These are phyloP conservation scores for Malassezia psittaci DNA, from an alignment of 1,284 basidiomycete genomes.

Conservation along the genomic window DNA sequence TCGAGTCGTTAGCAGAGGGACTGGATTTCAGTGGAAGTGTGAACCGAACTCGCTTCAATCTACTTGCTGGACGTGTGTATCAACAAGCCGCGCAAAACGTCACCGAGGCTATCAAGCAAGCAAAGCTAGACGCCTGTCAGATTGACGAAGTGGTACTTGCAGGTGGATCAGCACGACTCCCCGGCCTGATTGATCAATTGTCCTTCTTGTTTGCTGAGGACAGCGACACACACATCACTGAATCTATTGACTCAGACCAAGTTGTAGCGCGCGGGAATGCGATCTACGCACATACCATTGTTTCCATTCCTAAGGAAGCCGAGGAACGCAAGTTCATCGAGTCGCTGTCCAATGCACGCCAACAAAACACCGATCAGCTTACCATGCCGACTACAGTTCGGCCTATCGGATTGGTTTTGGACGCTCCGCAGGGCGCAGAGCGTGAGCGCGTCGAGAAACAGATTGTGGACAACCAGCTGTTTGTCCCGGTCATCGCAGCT, in stretches of 20 bases:
- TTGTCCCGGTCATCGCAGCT: slow-evolving; percentile 46
- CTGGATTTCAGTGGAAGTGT: slow-evolving; percentile 83
- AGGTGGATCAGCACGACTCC: slow-evolving; percentile 74
- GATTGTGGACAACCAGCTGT: slow-evolving; percentile 50
- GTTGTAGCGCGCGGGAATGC: slow-evolving; percentile 80
- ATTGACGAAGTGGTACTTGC: slow-evolving; percentile 76
- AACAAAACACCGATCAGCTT: slow-evolving; percentile 48
- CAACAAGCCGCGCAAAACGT: slow-evolving; percentile 59
- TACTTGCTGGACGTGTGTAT: slow-evolving; percentile 69
- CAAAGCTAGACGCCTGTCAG: slow-evolving; percentile 63
- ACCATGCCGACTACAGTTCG: slow-evolving; percentile 25
- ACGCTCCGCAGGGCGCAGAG: slow-evolving; percentile 50
- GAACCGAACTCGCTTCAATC: slow-evolving; percentile 86
- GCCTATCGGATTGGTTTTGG: slow-evolving; percentile 72
- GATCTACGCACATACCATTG: slow-evolving; percentile 59
- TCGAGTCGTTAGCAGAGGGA: slow-evolving; percentile 91
- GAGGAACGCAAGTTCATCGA: slow-evolving; percentile 30
- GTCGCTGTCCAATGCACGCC: slow-evolving; percentile 31
- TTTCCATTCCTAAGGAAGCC: slow-evolving; percentile 24
- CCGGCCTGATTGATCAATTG: slow-evolving; percentile 70
- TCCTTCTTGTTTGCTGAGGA: slow-evolving; percentile 62
- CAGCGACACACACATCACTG: slow-evolving; percentile 51
- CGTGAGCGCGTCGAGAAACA: slow-evolving; percentile 47
- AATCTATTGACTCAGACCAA: slow-evolving; percentile 70
- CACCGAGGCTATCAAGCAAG: slow-evolving; percentile 56